Conservation (phyloP, 2,329 filamentous ascomycete genomes). For the Magnaporthiopsis rhizophila region DNA sequence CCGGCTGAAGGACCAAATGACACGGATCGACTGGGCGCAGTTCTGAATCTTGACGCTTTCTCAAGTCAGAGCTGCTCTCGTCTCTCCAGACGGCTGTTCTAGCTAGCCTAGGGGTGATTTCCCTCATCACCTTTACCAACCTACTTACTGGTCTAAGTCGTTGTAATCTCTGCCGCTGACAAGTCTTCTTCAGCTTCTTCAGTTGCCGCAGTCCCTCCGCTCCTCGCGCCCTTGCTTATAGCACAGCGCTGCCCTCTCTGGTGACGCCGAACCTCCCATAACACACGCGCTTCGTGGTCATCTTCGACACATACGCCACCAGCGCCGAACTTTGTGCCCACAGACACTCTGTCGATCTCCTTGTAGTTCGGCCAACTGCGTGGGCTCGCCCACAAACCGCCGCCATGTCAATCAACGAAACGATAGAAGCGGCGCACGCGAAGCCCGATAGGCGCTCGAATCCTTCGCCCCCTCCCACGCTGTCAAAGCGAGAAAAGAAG, state of each 20-base stretch:
- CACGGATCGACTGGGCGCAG: not conserved
- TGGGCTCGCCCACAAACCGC: not conserved
- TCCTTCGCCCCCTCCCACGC: conserved; percentile 25
- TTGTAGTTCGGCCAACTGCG: not conserved
- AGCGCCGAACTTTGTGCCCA: not conserved
- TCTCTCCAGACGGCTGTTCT: not conserved
- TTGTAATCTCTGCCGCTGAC: not conserved
- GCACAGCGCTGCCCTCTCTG: not conserved
- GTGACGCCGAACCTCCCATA: not conserved
- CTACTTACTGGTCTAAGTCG: not conserved
- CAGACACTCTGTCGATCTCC: not conserved
- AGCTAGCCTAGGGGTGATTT: not conserved
- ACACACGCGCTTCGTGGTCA: not conserved
- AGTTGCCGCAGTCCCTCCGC: not conserved
- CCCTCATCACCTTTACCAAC: not conserved
- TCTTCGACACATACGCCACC: too few species aligned
- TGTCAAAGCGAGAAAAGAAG: conserved; percentile 85
- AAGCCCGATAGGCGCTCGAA: conserved; percentile 18
- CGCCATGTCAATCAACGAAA: conserved; percentile 4
- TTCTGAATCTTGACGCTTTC: not conserved
- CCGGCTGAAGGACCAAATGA: not conserved
- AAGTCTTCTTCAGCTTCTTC: not conserved
- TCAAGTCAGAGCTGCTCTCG: not conserved
- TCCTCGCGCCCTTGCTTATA: not conserved
- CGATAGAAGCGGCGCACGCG: not conserved